phyloP scores from a whole-genome alignment of 768 basidiomycete species.

The Tylopilus rubrobrunneus region DNA sequence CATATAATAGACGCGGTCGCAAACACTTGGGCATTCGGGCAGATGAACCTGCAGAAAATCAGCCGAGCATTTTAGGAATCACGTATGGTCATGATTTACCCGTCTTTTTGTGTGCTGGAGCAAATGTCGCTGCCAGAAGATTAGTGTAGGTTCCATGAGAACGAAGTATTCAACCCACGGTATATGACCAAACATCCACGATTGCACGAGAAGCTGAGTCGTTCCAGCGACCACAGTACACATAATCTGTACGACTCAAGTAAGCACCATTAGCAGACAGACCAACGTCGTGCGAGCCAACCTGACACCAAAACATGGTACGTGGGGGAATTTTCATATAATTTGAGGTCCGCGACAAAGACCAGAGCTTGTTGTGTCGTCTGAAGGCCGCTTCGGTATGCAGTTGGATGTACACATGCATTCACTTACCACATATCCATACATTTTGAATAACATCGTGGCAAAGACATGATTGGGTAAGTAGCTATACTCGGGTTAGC shows the following conservation, averaged over 20 bases:
- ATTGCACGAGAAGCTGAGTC: conserved; percentile 70
- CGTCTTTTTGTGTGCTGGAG: conserved; percentile 38
- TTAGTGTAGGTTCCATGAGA: neutral
- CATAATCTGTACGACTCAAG: conserved; percentile 41
- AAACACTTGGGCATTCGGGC: conserved; percentile 50
- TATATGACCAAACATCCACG: conserved; percentile 64
- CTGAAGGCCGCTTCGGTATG: conserved; percentile 5
- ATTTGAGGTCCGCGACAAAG: conserved; percentile 77
- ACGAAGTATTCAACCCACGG: conserved; percentile 36
- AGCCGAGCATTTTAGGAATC: neutral
- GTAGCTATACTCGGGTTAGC: conserved; percentile 37
- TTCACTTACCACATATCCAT: conserved; percentile 57
- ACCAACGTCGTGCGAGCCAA: conserved; percentile 19
- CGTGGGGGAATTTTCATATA: conserved; percentile 62
- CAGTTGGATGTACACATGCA: too few relatives aligned
- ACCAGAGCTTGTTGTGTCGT: conserved; percentile 47
- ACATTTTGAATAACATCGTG: conserved; percentile 86
- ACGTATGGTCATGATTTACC: conserved; percentile 3
- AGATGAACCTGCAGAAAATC: conserved; percentile 39
- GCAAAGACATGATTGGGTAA: conserved; percentile 74
- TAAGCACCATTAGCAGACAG: neutral
- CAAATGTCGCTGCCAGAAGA: conserved; percentile 44
- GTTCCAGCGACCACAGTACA: conserved; percentile 69
- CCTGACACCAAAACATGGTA: conserved; percentile 68
- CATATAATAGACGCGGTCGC: conserved; percentile 56